Base-by-base conservation (phyloP, 139 green algal species). In the Zygnema cylindricum region DNA sequence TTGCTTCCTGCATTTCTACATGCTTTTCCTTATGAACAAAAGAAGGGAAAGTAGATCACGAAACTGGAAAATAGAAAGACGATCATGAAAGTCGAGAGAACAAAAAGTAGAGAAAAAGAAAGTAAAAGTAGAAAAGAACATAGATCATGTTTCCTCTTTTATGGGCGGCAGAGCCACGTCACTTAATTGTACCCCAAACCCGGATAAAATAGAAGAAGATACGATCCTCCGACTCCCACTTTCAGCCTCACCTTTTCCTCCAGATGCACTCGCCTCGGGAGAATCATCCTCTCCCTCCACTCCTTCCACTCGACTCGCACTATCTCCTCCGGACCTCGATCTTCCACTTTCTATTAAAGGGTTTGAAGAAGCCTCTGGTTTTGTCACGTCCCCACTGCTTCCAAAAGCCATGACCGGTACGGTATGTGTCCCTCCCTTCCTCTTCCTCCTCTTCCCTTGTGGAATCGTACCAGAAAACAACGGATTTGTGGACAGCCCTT, bases 21-120 rank as follows among this genome's bases (percentile, higher is more conserved):
- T n/a, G n/a, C n/a, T n/a, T n/a, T n/a, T n/a, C n/a, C n/a, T n/a
- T n/a, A n/a, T n/a, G n/a, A 16, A 16, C 49, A 63, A 63, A 63
- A 63, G 7, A 16, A 63, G 49, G 49, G 16, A 63, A 63, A 16
- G 49, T 16, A 91, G 88, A 94, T 94, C 35, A 96, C 97, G 79
- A 99, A 98, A 69, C 97, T 97, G 83, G 99, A 99, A 83, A 96
- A 99, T 90, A 97, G 97, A 1, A 95, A 98, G 82, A 94, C 95
- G 69, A 99, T 99, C 91, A 95, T 93, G 1, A 77, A 91, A 0
- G 96, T 96, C 0, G 88, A 99, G 77, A 94, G 97, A 85, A 94
- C 92, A n/a, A n/a, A n/a, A n/a, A n/a, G n/a, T n/a, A n/a, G n/a
- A n/a, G n/a, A n/a, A n/a, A n/a, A n/a, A n/a, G n/a, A n/a, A n/a